These are phyloP conservation scores for Daldinia decipiens DNA, from an alignment of 495 filamentous ascomycete genomes.

Conservation along the genomic window DNA sequence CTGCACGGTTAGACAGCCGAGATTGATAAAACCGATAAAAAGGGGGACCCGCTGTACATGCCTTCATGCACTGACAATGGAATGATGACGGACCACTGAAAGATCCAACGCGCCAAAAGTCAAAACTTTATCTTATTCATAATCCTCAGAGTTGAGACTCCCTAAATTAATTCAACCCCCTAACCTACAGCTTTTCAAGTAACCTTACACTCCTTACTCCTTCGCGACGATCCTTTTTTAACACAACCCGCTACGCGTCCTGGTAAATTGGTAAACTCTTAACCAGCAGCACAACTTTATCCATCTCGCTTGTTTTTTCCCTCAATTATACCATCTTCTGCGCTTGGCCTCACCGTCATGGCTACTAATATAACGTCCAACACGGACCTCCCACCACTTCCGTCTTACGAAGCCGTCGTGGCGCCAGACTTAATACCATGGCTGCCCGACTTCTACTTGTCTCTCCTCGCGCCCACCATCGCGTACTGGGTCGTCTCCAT, in stretches of 20 bases:
- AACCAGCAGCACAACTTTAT: slow-evolving; percentile 5
- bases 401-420: slow-evolving; percentile 72
- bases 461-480: slow-evolving; percentile 77
- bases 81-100: slow-evolving; percentile 33
- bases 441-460: slow-evolving; percentile 82
- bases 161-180: slow-evolving; percentile 20
- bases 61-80: slow-evolving; percentile 25
- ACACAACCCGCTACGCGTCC: slow-evolving; percentile 2
- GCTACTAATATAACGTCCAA: slow-evolving; percentile 48
- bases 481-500: slow-evolving; percentile 91
- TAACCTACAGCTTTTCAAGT: slow-evolving; percentile 16
- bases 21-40: slow-evolving; percentile 46
- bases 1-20: slow-evolving; percentile 31
- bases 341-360: slow-evolving; percentile 39
- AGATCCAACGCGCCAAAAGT: slow-evolving; percentile 29
- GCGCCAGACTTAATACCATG: slow-evolving; percentile 76
- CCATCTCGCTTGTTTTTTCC: not conserved
- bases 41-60: slow-evolving; percentile 28
- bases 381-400: slow-evolving; percentile 77
- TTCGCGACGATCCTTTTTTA: slow-evolving; percentile 41
- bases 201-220: slow-evolving; percentile 32
- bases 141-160: slow-evolving; percentile 5
- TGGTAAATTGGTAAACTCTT: slow-evolving; percentile 5
- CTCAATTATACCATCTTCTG: not conserved
- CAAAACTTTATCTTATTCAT: slow-evolving; percentile 28